Percentiles rank a stretch among this genome's conserved stretches.
phyloP scores from a whole-genome alignment of 345 rosid genomes.

The Gynandropsis gynandra region DNA sequence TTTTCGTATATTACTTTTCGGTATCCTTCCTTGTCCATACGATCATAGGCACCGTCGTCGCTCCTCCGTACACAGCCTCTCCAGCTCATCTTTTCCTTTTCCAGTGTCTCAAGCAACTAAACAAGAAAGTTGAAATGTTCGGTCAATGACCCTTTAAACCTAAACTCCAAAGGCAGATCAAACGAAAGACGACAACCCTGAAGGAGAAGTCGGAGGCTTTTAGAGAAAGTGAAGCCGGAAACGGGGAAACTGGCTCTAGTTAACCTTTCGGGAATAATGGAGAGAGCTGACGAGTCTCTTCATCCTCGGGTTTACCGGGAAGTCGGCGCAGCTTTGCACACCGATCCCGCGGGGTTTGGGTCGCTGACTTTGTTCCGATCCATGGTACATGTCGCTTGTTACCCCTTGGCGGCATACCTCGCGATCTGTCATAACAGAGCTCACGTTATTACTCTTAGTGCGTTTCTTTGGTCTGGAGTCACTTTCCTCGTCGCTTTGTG shows the following conservation, averaged over 20 bases:
- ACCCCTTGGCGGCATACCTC: conserved; percentile 59
- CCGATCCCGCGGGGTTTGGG: conserved; percentile 79
- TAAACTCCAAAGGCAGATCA: neutral
- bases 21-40: too few species aligned
- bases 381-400: too few species aligned
- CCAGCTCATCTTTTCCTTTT: too few species aligned
- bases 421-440: conserved; percentile 53
- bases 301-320: conserved; percentile 89
- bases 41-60: too few species aligned
- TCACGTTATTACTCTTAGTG: conserved; percentile 60
- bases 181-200: neutral
- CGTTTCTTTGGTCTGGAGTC: conserved; percentile 71
- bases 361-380: conserved; percentile 36
- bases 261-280: conserved; percentile 83
- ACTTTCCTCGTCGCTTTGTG: conserved; percentile 73
- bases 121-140: too few species aligned
- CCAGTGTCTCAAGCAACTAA: too few species aligned
- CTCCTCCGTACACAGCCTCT: too few species aligned
- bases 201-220: neutral
- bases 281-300: conserved; percentile 84
- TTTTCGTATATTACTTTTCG: too few species aligned
- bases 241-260: conserved; percentile 62
- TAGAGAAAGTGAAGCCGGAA: conserved; percentile 46
- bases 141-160: too few species aligned
- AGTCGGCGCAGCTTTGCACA: conserved; percentile 77